phyloP scores from a whole-genome alignment of 352 stramenopile species.

The Phytopythium delawarense region DNA sequence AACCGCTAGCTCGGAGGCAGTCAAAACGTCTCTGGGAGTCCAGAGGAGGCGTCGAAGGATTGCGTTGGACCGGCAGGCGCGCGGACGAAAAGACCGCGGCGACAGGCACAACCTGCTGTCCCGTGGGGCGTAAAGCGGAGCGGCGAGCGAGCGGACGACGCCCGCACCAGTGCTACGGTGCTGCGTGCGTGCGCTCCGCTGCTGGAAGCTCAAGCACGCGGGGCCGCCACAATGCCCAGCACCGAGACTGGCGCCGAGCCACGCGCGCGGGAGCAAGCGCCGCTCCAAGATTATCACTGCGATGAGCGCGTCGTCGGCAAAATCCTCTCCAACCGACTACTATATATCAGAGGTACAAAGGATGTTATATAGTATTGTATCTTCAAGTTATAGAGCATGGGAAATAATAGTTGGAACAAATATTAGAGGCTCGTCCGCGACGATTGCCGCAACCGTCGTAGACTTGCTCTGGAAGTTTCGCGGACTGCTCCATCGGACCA shows the following conservation, averaged over 20 bases:
- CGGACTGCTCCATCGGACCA: conserved; percentile 10
- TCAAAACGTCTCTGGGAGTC: too few relatives aligned
- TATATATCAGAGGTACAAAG: neutral
- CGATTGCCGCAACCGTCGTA: neutral
- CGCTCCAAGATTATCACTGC: conserved; percentile 8
- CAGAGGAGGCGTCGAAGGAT: neutral
- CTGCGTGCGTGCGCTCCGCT: neutral
- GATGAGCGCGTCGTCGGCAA: neutral
- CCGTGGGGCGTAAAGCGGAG: neutral
- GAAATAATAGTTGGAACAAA: neutral
- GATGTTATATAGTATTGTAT: neutral
- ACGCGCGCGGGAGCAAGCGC: neutral
- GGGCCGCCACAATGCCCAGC: neutral
- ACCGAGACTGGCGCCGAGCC: neutral
- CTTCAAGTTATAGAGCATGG: neutral
- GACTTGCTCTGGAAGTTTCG: neutral
- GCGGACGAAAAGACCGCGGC: neutral
- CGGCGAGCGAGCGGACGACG: neutral
- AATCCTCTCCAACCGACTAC: neutral
- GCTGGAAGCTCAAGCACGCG: neutral
- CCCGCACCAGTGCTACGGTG: conserved; percentile 1
- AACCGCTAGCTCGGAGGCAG: neutral
- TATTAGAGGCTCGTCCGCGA: neutral
- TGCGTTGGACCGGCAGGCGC: neutral
- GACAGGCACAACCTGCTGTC: neutral